Evolutionary conservation across 2,329 filamentous ascomycete genomes (phyloP).

Genomic region (Aspergillus awamori): DNA sequence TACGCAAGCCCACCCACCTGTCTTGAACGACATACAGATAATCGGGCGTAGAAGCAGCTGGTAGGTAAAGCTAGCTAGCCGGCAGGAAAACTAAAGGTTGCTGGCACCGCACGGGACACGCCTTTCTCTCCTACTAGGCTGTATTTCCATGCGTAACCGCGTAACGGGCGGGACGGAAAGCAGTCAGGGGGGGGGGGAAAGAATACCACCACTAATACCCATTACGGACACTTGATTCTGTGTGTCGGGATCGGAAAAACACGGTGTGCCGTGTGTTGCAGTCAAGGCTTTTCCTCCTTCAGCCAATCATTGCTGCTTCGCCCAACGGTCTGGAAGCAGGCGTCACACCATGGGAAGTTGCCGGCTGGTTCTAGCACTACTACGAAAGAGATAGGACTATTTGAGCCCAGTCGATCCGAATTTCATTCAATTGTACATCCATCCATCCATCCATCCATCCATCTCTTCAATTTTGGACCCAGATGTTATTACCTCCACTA

Average conservation of each 20-base stretch:
- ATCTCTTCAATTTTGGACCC: no score
- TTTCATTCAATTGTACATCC: neutral
- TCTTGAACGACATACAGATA: neutral
- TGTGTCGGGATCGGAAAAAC: conserved; percentile 4
- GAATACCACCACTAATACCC: neutral
- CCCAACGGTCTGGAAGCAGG: conserved; percentile 8
- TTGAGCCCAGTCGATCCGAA: neutral
- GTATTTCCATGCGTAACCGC: conserved; percentile 1
- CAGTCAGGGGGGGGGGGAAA: neutral
- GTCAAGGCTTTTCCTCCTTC: neutral
- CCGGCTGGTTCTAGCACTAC: conserved; percentile 5
- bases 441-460: no score
- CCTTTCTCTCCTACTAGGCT: neutral
- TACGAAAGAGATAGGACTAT: neutral
- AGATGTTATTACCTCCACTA: no score
- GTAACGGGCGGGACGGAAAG: neutral
- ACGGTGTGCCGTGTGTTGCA: neutral
- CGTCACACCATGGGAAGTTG: conserved; percentile 7
- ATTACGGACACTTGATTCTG: no score
- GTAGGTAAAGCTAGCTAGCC: neutral
- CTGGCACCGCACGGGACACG: neutral
- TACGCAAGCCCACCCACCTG: neutral
- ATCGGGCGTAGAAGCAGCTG: neutral
- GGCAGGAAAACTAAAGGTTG: neutral
- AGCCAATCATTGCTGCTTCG: conserved; percentile 2